phyloP scores from a whole-genome alignment of 2,329 filamentous ascomycete species.

The Colletotrichum noveboracense region DNA sequence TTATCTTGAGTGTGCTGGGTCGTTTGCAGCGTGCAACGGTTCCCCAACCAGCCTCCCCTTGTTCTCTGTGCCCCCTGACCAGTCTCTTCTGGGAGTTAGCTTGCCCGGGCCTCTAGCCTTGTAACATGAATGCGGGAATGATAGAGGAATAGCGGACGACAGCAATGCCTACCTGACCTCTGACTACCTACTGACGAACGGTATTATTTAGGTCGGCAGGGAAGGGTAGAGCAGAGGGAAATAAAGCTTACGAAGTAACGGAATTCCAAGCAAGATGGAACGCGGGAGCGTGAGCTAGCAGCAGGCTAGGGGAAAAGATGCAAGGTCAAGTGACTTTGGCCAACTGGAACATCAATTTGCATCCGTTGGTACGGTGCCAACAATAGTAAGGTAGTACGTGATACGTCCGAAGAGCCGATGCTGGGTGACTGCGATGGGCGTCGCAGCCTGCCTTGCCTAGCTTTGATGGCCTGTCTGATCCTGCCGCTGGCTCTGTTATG shows the following conservation, averaged over 20 bases:
- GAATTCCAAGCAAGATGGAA: constrained; percentile 9
- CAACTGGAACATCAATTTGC: not conserved
- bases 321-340: not conserved
- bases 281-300: not conserved
- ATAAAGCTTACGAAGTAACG: not conserved
- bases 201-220: not conserved
- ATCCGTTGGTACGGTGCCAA: not conserved
- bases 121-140: constrained; percentile 6
- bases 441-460: not conserved
- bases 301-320: not conserved
- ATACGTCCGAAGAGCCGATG: not conserved
- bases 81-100: constrained; percentile 12
- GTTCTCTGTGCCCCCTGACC: constrained; percentile 10
- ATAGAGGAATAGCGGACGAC: not conserved
- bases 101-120: not conserved
- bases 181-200: not conserved
- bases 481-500: not conserved
- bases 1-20: not conserved
- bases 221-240: not conserved
- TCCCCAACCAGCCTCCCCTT: constrained; percentile 12
- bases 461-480: not conserved
- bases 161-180: not conserved
- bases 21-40: constrained; percentile 17
- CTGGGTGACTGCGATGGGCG: not conserved
- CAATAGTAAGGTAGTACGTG: not conserved